Percentiles rank a stretch among this genome's conserved stretches.
Conservation (phyloP, 2,329 filamentous ascomycete genomes). For the Cladophialophora psammophila region DNA sequence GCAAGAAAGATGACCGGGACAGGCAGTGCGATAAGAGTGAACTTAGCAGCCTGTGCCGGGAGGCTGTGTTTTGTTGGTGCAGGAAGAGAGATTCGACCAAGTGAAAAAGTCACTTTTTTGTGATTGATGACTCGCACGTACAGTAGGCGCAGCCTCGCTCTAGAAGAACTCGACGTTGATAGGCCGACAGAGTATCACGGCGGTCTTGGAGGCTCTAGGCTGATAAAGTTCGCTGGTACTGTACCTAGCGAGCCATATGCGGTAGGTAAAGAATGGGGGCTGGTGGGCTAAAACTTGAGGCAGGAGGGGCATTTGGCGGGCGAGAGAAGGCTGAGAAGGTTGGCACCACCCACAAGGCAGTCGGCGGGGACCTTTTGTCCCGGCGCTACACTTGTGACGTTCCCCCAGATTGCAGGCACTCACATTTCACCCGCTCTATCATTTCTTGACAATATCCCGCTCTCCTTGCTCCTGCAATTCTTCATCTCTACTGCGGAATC, state of each 20-base stretch:
- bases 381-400: constrained; percentile 5
- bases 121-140: constrained; percentile 12
- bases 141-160: background rate
- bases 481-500: background rate
- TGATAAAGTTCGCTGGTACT: background rate
- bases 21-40: background rate
- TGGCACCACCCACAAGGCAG: constrained; percentile 1
- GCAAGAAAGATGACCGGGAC: background rate
- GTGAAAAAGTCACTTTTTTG: constrained; percentile 2
- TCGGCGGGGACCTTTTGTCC: background rate
- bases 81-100: background rate
- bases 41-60: constrained; percentile 16
- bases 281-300: background rate
- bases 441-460: background rate
- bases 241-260: too few relatives aligned
- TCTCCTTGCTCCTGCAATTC: background rate
- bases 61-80: background rate
- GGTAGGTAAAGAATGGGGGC: background rate
- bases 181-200: background rate
- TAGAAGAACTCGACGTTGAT: background rate
- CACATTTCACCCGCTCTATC: constrained; percentile 5
- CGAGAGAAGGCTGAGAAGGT: background rate
- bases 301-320: constrained; percentile 10
- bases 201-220: background rate
- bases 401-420: constrained; percentile 4